Evolutionary conservation across 768 basidiomycete genomes (phyloP).

Genomic region (Cubamyces sp.): DNA sequence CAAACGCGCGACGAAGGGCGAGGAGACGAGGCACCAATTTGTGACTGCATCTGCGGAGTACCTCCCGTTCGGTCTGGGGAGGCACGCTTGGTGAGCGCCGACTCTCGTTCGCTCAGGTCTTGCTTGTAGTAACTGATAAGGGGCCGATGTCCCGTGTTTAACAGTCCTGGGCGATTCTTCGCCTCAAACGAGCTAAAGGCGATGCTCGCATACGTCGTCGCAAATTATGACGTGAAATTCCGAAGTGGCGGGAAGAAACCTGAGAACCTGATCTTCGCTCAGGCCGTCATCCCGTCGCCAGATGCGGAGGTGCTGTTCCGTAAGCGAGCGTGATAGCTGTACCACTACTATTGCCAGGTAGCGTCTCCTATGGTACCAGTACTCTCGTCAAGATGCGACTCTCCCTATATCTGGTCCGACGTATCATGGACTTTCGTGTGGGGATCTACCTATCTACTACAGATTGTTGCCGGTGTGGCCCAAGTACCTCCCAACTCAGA

Average conservation of each 20-base stretch:
- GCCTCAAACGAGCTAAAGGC: slow-evolving; percentile 40
- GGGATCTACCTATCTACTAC: no score
- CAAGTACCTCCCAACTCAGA: no score
- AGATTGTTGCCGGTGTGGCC: no score
- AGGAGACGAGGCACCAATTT: slow-evolving; percentile 40
- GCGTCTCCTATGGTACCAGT: no score
- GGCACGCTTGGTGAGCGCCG: slow-evolving; percentile 34
- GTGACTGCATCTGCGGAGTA: slow-evolving; percentile 36
- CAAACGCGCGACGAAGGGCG: slow-evolving; percentile 38
- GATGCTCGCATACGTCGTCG: slow-evolving; percentile 37
- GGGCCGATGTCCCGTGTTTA: neutral
- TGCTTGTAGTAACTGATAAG: no score
- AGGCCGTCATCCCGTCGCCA: slow-evolving; percentile 23
- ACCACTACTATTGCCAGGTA: neutral
- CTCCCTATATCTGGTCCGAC: no score
- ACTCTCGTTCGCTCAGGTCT: slow-evolving; percentile 3
- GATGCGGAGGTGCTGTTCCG: slow-evolving; percentile 30
- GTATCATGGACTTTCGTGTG: no score
- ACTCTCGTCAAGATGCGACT: no score
- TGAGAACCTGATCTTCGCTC: slow-evolving; percentile 23
- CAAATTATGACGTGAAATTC: slow-evolving; percentile 37
- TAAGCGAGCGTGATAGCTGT: slow-evolving; percentile 12
- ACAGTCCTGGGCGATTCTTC: slow-evolving; percentile 42
- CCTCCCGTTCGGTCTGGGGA: slow-evolving; percentile 35
- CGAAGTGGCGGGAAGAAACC: slow-evolving; percentile 28